Evolutionary conservation across 257 asterid genomes (phyloP).

Genomic region (Lavandula angustifolia): DNA sequence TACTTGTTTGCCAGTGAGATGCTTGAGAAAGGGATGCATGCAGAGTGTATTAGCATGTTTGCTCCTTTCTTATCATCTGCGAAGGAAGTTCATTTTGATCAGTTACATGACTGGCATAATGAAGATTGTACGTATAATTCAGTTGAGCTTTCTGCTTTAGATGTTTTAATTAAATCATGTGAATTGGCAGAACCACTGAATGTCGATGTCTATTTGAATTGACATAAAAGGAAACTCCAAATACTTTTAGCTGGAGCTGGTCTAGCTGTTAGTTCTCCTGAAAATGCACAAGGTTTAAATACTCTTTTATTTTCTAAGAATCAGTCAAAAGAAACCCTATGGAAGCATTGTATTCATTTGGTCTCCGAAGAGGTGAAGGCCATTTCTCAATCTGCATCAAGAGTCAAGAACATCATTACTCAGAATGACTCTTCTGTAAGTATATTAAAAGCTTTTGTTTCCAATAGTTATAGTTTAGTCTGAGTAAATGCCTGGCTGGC

Average conservation of each 20-base stretch:
- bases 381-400: constrained; percentile 66
- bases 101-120: constrained; percentile 47
- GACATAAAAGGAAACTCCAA: constrained; percentile 86
- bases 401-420: constrained; percentile 56
- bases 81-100: constrained; percentile 61
- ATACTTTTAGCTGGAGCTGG: constrained; percentile 72
- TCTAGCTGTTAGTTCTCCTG: constrained; percentile 46
- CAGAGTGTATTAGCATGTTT: constrained; percentile 68
- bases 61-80: constrained; percentile 71
- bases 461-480: constrained; percentile 9
- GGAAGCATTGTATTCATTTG: constrained; percentile 58
- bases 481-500: constrained; percentile 16
- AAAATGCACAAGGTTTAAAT: constrained; percentile 43
- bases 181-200: constrained; percentile 64
- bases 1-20: constrained; percentile 64
- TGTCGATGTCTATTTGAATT: constrained; percentile 63
- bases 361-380: constrained; percentile 87
- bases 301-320: constrained; percentile 44
- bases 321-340: constrained; percentile 57
- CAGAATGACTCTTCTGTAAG: constrained; percentile 56
- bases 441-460: constrained; percentile 23
- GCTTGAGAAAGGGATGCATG: constrained; percentile 71
- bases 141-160: constrained; percentile 83
- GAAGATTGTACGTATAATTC: constrained; percentile 62
- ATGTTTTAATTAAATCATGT: constrained; percentile 75